phyloP scores from a whole-genome alignment of 192 early-diverging fungal genomes.

The Rhizophagus sp. region DNA sequence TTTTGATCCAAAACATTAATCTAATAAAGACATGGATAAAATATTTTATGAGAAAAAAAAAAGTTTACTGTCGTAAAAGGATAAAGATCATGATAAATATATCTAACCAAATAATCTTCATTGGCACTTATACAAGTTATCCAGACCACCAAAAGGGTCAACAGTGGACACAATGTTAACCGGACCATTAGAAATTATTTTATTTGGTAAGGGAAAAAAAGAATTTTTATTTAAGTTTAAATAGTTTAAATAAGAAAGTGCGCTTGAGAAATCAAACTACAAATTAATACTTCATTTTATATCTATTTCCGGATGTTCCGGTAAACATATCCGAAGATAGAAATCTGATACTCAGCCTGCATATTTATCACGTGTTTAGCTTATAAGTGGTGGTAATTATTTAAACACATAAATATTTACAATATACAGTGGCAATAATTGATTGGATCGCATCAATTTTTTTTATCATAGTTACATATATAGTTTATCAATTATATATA shows the following conservation, averaged over 20 bases:
- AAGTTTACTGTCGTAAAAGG: too few relatives aligned
- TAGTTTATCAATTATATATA: too few relatives aligned
- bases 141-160: background rate
- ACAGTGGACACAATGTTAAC: background rate
- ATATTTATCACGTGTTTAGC: background rate
- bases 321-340: background rate
- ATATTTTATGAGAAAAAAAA: too few relatives aligned
- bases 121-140: conserved; percentile 9
- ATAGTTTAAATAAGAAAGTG: too few relatives aligned
- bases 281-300: too few relatives aligned
- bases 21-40: background rate
- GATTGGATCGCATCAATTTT: background rate
- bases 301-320: too few relatives aligned
- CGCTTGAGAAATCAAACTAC: too few relatives aligned
- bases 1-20: background rate
- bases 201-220: background rate
- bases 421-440: background rate
- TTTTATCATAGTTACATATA: too few relatives aligned
- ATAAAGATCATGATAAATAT: background rate
- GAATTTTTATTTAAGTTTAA: too few relatives aligned
- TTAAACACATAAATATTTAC: too few relatives aligned
- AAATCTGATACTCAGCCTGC: background rate
- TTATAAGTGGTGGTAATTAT: too few relatives aligned
- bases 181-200: background rate
- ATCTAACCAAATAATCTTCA: background rate